These are phyloP conservation scores for Setaria italica DNA, from an alignment of 202 grass and related monocot genomes.

Conservation along the genomic window DNA sequence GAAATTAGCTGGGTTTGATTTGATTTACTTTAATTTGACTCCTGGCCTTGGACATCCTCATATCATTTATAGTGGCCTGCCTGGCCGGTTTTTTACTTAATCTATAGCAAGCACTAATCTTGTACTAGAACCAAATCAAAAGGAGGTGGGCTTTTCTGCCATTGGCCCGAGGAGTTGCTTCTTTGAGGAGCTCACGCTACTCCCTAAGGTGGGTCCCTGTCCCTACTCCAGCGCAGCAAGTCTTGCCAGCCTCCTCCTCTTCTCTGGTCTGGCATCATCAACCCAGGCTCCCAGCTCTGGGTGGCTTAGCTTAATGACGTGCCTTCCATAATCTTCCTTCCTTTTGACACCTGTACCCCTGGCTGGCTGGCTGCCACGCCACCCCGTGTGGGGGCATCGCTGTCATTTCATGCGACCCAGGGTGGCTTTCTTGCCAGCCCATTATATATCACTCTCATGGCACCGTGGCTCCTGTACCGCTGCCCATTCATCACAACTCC, in stretches of 20 bases:
- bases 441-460: conserved; percentile 59
- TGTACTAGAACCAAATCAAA: conserved; percentile 1
- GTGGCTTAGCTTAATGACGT: conserved; percentile 12
- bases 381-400: neutral
- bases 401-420: conserved; percentile 8
- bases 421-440: conserved; percentile 39
- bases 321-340: conserved; percentile 55
- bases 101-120: neutral
- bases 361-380: neutral
- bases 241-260: conserved; percentile 24
- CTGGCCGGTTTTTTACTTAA: too few species aligned
- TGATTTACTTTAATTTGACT: neutral
- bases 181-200: conserved; percentile 74
- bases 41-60: neutral
- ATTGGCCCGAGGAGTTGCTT: conserved; percentile 65
- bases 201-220: conserved; percentile 31
- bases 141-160: conserved; percentile 20
- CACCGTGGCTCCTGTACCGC: conserved; percentile 35
- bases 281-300: neutral
- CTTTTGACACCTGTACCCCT: conserved; percentile 27
- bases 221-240: conserved; percentile 41
- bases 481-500: conserved; percentile 25
- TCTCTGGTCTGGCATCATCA: conserved; percentile 20
- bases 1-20: neutral
- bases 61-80: neutral